phyloP scores from a whole-genome alignment of 257 asterid species.

The Perilla frutescens region DNA sequence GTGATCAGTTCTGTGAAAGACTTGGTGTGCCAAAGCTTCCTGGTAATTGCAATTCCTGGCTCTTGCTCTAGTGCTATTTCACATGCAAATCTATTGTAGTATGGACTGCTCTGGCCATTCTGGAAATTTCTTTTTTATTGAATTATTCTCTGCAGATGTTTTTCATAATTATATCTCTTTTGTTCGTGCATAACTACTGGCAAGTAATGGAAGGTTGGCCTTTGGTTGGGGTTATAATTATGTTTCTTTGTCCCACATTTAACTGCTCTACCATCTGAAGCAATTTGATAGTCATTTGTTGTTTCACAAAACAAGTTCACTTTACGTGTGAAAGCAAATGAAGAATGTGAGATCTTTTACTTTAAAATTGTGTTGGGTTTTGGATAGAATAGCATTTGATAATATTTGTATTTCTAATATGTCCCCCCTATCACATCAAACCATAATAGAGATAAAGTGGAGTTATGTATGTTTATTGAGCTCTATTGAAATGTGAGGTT shows the following conservation, averaged over 20 bases:
- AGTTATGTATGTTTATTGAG: background rate
- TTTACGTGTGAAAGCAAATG: background rate
- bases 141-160: background rate
- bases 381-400: background rate
- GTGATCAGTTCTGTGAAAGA: slow-evolving; percentile 88
- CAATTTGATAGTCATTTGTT: background rate
- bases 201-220: slow-evolving; percentile 13
- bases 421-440: background rate
- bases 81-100: background rate
- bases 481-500: slow-evolving; percentile 4
- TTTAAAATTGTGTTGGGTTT: slow-evolving; percentile 21
- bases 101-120: background rate
- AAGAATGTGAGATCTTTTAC: background rate
- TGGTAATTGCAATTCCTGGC: slow-evolving; percentile 50
- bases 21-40: slow-evolving; percentile 97
- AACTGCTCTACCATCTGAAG: background rate
- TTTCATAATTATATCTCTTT: slow-evolving; percentile 12
- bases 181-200: slow-evolving; percentile 11
- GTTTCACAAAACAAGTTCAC: background rate
- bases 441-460: background rate
- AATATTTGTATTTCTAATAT: background rate
- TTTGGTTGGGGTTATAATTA: slow-evolving; percentile 13
- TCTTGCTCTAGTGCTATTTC: background rate
- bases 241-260: background rate
- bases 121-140: background rate